Evolutionary conservation across 768 basidiomycete species (phyloP), one percentile per base, ranked within the genome.

Genomic region (Candolleomyces eurysporus): DNA sequence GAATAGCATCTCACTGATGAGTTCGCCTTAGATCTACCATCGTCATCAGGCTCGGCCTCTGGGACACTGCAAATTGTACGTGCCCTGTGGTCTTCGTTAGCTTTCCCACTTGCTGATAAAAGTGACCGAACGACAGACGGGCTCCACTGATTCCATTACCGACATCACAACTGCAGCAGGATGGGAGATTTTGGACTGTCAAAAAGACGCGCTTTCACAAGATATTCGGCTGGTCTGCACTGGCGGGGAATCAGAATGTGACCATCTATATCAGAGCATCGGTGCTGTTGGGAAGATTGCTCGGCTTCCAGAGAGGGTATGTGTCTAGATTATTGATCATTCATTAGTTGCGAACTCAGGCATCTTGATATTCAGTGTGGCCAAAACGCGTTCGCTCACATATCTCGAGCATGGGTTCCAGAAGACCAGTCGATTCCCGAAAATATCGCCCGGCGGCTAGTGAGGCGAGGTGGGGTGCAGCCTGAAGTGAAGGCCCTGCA

Each of bases 271-370:
- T 50, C 52, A 61, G 57, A 64, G 49, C 48, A 67, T 78, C 31
- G 59, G 76, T 14, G 74, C 75, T 6, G 73, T 65, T 48, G 71
- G 72, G 36, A 79, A 76, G 48, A 61, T 86, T 21, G 82, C 85
- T 31, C 76, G 83, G 19, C 66, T 86, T 8, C 84, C 85, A 5
- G 77, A 85, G 64, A 73, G 72, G 56, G 84, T 85, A 60, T 48
- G 79, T 74, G 16, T 51, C 42, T 52, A 6, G 17, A 11, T 17
- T 9, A 10, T 2, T 22, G 0, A 21, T 7, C 14, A 40, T 19
- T 5, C n/a, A 17, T 31, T n/a, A 19, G 54, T 40, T 5, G 1
- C 39, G 11, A 22, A 39, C 32, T 14, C 54, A 11, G 14, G 16
- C 17, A 10, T 51, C 7, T 14, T 17, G 46, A 17, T 5, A 22